Evolutionary conservation across 73 alveolate species (phyloP).

Genomic region (Paramecium octaurelia): DNA sequence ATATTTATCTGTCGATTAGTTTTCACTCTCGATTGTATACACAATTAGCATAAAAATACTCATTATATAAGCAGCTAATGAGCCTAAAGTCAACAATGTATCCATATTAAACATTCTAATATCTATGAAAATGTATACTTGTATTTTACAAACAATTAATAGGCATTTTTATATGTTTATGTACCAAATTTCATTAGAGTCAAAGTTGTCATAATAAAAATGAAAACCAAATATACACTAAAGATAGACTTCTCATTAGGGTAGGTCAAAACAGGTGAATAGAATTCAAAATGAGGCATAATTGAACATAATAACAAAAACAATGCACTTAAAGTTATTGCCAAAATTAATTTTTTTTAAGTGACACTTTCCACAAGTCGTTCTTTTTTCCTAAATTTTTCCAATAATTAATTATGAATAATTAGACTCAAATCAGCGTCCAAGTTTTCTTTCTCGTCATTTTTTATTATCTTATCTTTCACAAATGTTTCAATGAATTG

Average conservation of each 20-base stretch:
- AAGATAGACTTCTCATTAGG: neutral
- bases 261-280: neutral
- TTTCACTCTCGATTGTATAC: neutral
- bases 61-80: conserved; percentile 50
- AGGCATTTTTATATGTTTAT: conserved; percentile 30
- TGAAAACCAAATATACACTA: neutral
- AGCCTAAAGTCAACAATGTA: conserved; percentile 51
- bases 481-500: neutral
- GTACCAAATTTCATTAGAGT: conserved; percentile 49
- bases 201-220: conserved; percentile 34
- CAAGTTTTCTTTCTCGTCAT: neutral
- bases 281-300: conserved; percentile 44
- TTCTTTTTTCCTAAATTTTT: conserved; percentile 25
- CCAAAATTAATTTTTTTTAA: neutral
- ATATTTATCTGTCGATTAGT: neutral
- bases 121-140: neutral
- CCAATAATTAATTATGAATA: neutral
- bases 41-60: conserved; percentile 25
- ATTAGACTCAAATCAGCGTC: neutral
- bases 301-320: conserved; percentile 8
- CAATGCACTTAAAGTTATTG: neutral
- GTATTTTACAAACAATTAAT: neutral
- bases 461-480: neutral
- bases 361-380: neutral
- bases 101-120: conserved; percentile 56